Evolutionary conservation across 805 yeast species (phyloP).

Genomic region (Yamadazyma akitaensis): DNA sequence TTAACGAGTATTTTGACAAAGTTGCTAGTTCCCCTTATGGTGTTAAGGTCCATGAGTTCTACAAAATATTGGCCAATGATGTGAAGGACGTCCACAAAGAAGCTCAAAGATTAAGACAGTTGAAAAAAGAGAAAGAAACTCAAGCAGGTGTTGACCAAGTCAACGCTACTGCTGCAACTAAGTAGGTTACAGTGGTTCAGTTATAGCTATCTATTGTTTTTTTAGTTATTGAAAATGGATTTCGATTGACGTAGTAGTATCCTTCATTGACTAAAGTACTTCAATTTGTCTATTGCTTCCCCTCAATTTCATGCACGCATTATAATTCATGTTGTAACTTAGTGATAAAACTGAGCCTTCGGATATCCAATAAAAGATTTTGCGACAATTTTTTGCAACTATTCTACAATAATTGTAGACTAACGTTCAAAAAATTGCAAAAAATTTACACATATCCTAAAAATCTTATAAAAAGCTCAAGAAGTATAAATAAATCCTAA

Average conservation of each 20-base stretch:
- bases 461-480: too few species aligned
- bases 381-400: neutral
- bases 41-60: conserved; percentile 57
- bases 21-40: conserved; percentile 51
- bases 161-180: neutral
- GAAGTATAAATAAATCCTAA: too few species aligned
- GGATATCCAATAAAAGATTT: neutral
- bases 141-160: conserved; percentile 5
- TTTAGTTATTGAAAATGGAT: neutral
- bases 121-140: conserved; percentile 40
- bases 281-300: too few species aligned
- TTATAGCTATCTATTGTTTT: neutral
- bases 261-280: too few species aligned
- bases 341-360: neutral
- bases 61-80: conserved; percentile 52
- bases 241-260: neutral
- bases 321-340: too few species aligned
- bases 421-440: too few species aligned
- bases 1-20: conserved; percentile 45
- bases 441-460: too few species aligned
- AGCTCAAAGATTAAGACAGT: conserved; percentile 65
- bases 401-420: neutral
- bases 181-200: neutral
- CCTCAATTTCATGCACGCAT: too few species aligned
- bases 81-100: conserved; percentile 67